A percentile compares a stretch with the other conserved stretches of the same genome.
Evolutionary conservation across 2,329 filamentous ascomycete species (phyloP).

Genomic region (Ceratocystis albifundus): DNA sequence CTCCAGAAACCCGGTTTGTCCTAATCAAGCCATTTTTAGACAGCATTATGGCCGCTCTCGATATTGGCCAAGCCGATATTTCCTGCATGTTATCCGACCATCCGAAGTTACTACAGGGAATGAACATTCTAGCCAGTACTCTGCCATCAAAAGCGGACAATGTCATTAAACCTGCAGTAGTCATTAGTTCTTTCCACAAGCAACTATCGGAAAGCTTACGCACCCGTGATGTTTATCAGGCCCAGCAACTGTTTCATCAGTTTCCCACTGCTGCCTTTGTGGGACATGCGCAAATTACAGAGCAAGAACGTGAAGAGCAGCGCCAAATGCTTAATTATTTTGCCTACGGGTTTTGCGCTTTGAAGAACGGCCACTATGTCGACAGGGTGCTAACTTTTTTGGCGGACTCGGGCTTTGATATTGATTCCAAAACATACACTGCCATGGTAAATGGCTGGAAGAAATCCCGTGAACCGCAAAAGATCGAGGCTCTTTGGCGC

Average conservation of each 20-base stretch:
- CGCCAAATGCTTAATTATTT: slow-evolving; percentile 33
- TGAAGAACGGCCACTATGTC: slow-evolving; percentile 25
- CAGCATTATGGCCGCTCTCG: slow-evolving; percentile 15
- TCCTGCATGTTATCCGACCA: slow-evolving; percentile 3
- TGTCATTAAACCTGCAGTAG: neutral
- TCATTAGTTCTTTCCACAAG: slow-evolving; percentile 15
- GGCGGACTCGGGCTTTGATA: slow-evolving; percentile 39
- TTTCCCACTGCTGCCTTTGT: slow-evolving; percentile 16
- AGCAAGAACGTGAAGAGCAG: slow-evolving; percentile 11
- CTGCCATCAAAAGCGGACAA: neutral
- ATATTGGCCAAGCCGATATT: slow-evolving; percentile 6
- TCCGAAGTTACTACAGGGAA: neutral
- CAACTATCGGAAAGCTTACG: slow-evolving; percentile 16
- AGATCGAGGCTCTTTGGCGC: slow-evolving; percentile 55
- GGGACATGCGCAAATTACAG: neutral
- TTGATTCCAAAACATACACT: slow-evolving; percentile 52
- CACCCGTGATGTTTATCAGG: slow-evolving; percentile 10
- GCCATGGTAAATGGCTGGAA: slow-evolving; percentile 62
- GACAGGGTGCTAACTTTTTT: slow-evolving; percentile 34
- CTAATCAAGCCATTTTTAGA: slow-evolving; percentile 20
- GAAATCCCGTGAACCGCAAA: slow-evolving; percentile 45
- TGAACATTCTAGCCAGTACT: neutral
- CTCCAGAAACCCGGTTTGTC: slow-evolving; percentile 4
- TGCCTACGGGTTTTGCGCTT: slow-evolving; percentile 33
- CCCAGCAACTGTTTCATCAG: slow-evolving; percentile 16